Conservation (phyloP, 2,329 filamentous ascomycete species). For the Diplodia seriata region DNA sequence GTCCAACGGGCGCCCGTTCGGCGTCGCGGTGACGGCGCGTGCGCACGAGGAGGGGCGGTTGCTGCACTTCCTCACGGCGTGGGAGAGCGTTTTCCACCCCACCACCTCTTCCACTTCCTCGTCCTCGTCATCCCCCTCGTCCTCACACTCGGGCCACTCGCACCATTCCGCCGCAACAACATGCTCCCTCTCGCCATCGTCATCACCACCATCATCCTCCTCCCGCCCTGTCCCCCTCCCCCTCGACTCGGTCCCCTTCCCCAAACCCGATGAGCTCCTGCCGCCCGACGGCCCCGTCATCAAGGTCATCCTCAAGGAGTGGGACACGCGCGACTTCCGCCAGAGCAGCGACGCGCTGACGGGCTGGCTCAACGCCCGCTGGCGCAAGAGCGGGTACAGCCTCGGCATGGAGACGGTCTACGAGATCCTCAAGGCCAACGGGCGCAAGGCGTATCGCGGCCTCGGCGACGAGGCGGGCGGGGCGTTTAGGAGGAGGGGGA, state of each 20-base stretch:
- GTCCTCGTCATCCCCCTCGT: constrained; percentile 38
- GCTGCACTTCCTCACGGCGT: constrained; percentile 47
- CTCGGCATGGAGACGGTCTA: constrained; percentile 44
- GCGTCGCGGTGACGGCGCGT: constrained; percentile 43
- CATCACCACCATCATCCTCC: background rate
- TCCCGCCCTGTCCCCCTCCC: constrained; percentile 41
- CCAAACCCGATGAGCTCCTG: constrained; percentile 40
- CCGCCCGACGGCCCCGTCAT: constrained; percentile 31
- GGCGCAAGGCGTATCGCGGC: constrained; percentile 45
- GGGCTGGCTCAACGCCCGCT: constrained; percentile 29
- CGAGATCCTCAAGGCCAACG: constrained; percentile 45
- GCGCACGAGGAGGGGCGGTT: constrained; percentile 44
- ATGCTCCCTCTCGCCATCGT: too few relatives aligned
- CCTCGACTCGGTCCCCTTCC: constrained; percentile 43
- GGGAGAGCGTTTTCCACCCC: constrained; percentile 45
- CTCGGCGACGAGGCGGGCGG: constrained; percentile 45
- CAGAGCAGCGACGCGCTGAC: constrained; percentile 30
- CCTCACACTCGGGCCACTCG: constrained; percentile 41
- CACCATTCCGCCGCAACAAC: constrained; percentile 14
- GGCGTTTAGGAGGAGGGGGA: constrained; percentile 37
- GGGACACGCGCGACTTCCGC: constrained; percentile 32
- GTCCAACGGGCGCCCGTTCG: constrained; percentile 47
- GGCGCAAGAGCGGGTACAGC: constrained; percentile 31
- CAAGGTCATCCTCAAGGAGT: constrained; percentile 32
- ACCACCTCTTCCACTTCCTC: background rate